Conservation (phyloP, 352 stramenopile species). For the Phytophthora citricola region DNA sequence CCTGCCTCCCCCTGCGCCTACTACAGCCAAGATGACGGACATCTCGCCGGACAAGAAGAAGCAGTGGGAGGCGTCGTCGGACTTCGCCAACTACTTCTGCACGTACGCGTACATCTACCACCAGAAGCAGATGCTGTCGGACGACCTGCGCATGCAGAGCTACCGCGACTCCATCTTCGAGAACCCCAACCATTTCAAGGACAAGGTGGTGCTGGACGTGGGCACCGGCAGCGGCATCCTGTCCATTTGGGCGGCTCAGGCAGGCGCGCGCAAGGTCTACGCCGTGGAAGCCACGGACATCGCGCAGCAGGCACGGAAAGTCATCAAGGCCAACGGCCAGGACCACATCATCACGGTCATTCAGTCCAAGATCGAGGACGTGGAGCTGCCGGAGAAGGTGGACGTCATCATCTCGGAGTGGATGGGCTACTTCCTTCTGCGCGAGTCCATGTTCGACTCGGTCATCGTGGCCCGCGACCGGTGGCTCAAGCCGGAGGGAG, state of each 20-base stretch:
- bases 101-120: constrained; percentile 93
- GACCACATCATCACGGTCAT: constrained; percentile 98
- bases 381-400: constrained; percentile 97
- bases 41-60: constrained; percentile 84
- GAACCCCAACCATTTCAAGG: constrained; percentile 98
- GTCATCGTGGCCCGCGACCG: constrained; percentile 96
- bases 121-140: constrained; percentile 99
- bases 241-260: constrained; percentile 98
- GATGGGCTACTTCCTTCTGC: constrained; percentile 99
- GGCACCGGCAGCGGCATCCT: constrained; percentile 99
- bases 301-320: constrained; percentile 94
- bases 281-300: constrained; percentile 98
- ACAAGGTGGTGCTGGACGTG: constrained; percentile 99
- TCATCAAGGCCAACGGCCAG: constrained; percentile 97
- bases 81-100: constrained; percentile 93
- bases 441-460: constrained; percentile 99
- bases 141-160: constrained; percentile 99
- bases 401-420: constrained; percentile 99
- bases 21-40: constrained; percentile 39
- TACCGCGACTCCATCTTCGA: constrained; percentile 99
- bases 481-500: constrained; percentile 96
- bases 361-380: constrained; percentile 98
- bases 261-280: constrained; percentile 98
- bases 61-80: constrained; percentile 80
- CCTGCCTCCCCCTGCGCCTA: neutral